phyloP scores from a whole-genome alignment of 1,139 yeast species.

The Kodamaea ohmeri region DNA sequence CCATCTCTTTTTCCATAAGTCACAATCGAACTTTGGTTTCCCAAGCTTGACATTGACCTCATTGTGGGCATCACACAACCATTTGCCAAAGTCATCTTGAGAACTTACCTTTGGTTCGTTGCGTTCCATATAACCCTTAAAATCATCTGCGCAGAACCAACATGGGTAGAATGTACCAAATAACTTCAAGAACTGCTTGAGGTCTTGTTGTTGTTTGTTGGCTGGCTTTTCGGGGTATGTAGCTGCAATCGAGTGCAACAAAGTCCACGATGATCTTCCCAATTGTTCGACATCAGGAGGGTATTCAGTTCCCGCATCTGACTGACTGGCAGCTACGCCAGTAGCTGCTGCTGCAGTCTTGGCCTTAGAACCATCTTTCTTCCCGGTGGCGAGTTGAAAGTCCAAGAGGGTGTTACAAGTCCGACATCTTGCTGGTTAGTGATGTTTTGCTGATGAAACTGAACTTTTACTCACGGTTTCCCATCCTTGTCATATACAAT shows the following conservation, averaged over 20 bases:
- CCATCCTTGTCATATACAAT: constrained; percentile 84
- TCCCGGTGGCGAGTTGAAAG: constrained; percentile 60
- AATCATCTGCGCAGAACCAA: constrained; percentile 90
- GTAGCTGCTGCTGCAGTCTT: constrained; percentile 15
- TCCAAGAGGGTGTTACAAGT: constrained; percentile 77
- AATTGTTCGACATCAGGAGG: constrained; percentile 86
- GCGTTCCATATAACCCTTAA: constrained; percentile 56
- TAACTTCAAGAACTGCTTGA: constrained; percentile 64
- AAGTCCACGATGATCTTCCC: constrained; percentile 91
- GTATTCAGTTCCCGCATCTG: constrained; percentile 20
- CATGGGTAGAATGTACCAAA: constrained; percentile 90
- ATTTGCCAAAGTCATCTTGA: constrained; percentile 78
- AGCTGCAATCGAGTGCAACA: constrained; percentile 88
- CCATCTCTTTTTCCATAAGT: constrained; percentile 93
- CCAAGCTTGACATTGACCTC: constrained; percentile 82
- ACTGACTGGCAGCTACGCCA: constrained; percentile 9
- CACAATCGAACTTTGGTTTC: constrained; percentile 81
- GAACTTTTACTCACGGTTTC: constrained; percentile 65
- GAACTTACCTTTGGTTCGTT: constrained; percentile 66
- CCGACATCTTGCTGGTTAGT: constrained; percentile 58
- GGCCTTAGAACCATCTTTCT: constrained; percentile 17
- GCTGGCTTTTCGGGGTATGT: constrained; percentile 75
- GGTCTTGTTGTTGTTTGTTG: constrained; percentile 60
- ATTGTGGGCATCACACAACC: constrained; percentile 96
- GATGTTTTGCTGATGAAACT: not conserved